These are phyloP conservation scores for Xylariaceae sp. DNA, from an alignment of 2,329 filamentous ascomycete species.

Conservation along the genomic window DNA sequence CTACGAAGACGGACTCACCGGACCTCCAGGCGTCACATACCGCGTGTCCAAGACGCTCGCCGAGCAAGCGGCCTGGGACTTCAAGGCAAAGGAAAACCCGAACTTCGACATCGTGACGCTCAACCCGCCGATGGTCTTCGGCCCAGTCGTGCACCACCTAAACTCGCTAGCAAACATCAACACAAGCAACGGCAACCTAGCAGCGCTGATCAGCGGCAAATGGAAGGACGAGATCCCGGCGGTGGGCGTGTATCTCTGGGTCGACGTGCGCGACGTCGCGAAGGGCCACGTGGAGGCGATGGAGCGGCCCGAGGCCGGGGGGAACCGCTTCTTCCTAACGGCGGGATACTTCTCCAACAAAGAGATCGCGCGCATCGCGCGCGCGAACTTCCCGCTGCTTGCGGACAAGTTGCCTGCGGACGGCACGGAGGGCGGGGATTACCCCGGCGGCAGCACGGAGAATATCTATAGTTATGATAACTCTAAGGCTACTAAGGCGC, in stretches of 20 bases:
- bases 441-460: slow-evolving; percentile 30
- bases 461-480: slow-evolving; percentile 55
- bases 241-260: slow-evolving; percentile 44
- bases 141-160: slow-evolving; percentile 49
- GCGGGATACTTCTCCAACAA: slow-evolving; percentile 46
- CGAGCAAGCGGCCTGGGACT: slow-evolving; percentile 52
- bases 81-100: slow-evolving; percentile 41
- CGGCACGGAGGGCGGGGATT: slow-evolving; percentile 43
- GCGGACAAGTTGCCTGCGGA: slow-evolving; percentile 44
- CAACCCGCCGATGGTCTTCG: slow-evolving; percentile 53
- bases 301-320: slow-evolving; percentile 45
- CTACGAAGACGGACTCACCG: slow-evolving; percentile 40
- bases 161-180: slow-evolving; percentile 45
- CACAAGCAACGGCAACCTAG: slow-evolving; percentile 51
- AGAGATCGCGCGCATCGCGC: slow-evolving; percentile 42
- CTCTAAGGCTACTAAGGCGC: slow-evolving; percentile 51
- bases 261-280: slow-evolving; percentile 56
- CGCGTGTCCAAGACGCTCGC: slow-evolving; percentile 53
- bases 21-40: slow-evolving; percentile 44
- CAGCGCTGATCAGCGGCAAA: slow-evolving; percentile 46
- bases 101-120: slow-evolving; percentile 50
- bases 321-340: slow-evolving; percentile 49
- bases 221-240: slow-evolving; percentile 45
- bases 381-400: slow-evolving; percentile 48
- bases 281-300: slow-evolving; percentile 50